A percentile compares a stretch with the other conserved stretches of the same genome.
These are phyloP conservation scores for Daldinia concentrica DNA, from an alignment of 495 filamentous ascomycete species.

Conservation along the genomic window DNA sequence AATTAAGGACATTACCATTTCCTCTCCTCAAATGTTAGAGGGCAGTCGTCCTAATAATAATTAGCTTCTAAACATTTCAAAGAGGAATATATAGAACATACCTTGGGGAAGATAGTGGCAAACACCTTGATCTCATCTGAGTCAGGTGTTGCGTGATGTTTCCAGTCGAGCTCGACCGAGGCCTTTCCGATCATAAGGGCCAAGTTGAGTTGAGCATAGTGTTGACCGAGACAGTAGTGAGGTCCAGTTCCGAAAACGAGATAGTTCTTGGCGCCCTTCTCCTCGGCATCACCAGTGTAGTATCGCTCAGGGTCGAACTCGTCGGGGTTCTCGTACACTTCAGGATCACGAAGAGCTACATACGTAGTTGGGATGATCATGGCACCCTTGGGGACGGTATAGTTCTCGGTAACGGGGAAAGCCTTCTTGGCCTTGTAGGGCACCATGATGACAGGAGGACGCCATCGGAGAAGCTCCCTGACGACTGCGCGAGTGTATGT, in stretches of 20 bases:
- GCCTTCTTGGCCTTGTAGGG: slow-evolving; percentile 94
- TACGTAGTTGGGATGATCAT: slow-evolving; percentile 95
- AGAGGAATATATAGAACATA: slow-evolving; percentile 57
- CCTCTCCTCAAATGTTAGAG: slow-evolving; percentile 67
- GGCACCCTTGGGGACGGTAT: slow-evolving; percentile 89
- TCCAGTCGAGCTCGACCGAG: slow-evolving; percentile 90
- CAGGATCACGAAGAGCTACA: slow-evolving; percentile 90
- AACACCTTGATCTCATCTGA: slow-evolving; percentile 99
- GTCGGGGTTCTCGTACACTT: slow-evolving; percentile 90
- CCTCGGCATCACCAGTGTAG: slow-evolving; percentile 88
- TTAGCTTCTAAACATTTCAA: slow-evolving; percentile 35
- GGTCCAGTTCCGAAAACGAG: slow-evolving; percentile 96
- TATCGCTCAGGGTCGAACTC: slow-evolving; percentile 91
- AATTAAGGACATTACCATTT: slow-evolving; percentile 47
- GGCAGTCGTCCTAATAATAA: slow-evolving; percentile 67
- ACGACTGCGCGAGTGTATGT: slow-evolving; percentile 92
- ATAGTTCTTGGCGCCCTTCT: slow-evolving; percentile 92
- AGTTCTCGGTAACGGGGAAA: slow-evolving; percentile 89
- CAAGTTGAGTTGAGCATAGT: slow-evolving; percentile 89
- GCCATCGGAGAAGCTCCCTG: slow-evolving; percentile 92
- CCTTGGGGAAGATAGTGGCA: slow-evolving; percentile 96
- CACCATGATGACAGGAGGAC: slow-evolving; percentile 97
- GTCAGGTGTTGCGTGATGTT: slow-evolving; percentile 78
- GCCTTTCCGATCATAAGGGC: slow-evolving; percentile 94
- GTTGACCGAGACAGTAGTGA: slow-evolving; percentile 96